Conservation (phyloP, 2,329 filamentous ascomycete genomes). For the Passalora sequoiae region DNA sequence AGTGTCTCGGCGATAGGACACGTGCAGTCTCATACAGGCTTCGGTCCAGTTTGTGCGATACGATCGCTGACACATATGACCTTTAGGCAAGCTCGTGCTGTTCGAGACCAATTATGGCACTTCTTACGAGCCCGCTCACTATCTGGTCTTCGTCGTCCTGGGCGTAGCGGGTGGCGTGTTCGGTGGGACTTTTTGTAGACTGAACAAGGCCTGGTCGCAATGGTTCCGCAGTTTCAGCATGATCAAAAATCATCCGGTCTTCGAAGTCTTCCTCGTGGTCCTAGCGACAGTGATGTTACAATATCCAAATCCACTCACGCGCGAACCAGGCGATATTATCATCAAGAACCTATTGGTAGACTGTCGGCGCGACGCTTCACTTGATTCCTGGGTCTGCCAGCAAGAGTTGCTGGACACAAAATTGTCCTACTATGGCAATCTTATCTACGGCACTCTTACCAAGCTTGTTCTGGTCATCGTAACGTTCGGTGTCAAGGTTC, state of each 20-base stretch:
- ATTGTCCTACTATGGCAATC: slow-evolving; percentile 48
- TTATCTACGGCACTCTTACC: slow-evolving; percentile 50
- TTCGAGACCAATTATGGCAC: slow-evolving; percentile 58
- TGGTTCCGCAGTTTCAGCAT: slow-evolving; percentile 49
- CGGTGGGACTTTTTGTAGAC: slow-evolving; percentile 55
- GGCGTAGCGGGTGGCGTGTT: slow-evolving; percentile 55
- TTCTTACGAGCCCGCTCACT: slow-evolving; percentile 52
- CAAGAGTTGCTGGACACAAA: slow-evolving; percentile 39
- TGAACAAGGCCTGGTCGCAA: slow-evolving; percentile 54
- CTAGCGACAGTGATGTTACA: slow-evolving; percentile 51
- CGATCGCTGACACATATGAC: too few species aligned
- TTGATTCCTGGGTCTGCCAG: slow-evolving; percentile 47
- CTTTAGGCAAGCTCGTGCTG: slow-evolving; percentile 56
- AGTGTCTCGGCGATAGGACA: too few species aligned
- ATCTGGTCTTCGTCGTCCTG: slow-evolving; percentile 53
- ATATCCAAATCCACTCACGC: slow-evolving; percentile 52
- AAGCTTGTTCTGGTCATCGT: slow-evolving; percentile 55
- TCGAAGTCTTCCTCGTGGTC: slow-evolving; percentile 53
- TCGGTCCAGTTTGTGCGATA: too few species aligned
- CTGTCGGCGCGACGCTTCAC: slow-evolving; percentile 39
- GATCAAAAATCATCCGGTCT: slow-evolving; percentile 53
- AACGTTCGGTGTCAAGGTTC: slow-evolving; percentile 57
- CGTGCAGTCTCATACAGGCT: too few species aligned
- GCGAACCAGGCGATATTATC: slow-evolving; percentile 52
- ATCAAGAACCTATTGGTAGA: slow-evolving; percentile 55